These are phyloP conservation scores for Monilinia vaccinii-corymbosi DNA, from an alignment of 2,329 filamentous ascomycete genomes.

Conservation along the genomic window DNA sequence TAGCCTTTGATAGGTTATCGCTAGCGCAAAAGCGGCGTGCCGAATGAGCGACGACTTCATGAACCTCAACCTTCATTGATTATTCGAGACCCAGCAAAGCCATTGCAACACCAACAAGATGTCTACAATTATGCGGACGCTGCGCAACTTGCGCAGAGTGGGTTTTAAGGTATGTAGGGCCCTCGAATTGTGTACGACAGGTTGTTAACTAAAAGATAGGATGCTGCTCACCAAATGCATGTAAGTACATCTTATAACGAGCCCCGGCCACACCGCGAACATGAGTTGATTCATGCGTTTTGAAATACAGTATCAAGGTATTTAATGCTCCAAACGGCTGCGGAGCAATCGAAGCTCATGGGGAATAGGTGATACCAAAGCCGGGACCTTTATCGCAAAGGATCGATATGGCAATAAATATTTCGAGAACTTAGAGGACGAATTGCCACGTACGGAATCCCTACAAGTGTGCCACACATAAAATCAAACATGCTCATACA, in stretches of 20 bases:
- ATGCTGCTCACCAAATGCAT: slow-evolving; percentile 87
- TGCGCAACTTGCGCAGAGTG: slow-evolving; percentile 78
- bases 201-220: slow-evolving; percentile 45
- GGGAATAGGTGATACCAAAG: slow-evolving; percentile 82
- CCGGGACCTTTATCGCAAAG: slow-evolving; percentile 71
- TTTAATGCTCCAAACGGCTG: not conserved
- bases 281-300: slow-evolving; percentile 14
- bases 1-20: not conserved
- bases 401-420: slow-evolving; percentile 96
- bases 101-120: slow-evolving; percentile 45
- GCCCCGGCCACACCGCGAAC: slow-evolving; percentile 19
- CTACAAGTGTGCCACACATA: not conserved
- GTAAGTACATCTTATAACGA: slow-evolving; percentile 46
- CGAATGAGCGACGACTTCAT: slow-evolving; percentile 11
- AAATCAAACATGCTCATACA: slow-evolving; percentile 10
- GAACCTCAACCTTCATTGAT: slow-evolving; percentile 11
- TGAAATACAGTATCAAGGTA: slow-evolving; percentile 27
- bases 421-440: slow-evolving; percentile 85
- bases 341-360: slow-evolving; percentile 13
- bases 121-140: slow-evolving; percentile 83
- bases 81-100: slow-evolving; percentile 6
- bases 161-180: slow-evolving; percentile 66
- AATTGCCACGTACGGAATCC: slow-evolving; percentile 68
- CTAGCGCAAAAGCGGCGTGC: slow-evolving; percentile 20
- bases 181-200: not conserved